phyloP scores from a whole-genome alignment of 2,329 filamentous ascomycete species.

The Neonectria faginata region DNA sequence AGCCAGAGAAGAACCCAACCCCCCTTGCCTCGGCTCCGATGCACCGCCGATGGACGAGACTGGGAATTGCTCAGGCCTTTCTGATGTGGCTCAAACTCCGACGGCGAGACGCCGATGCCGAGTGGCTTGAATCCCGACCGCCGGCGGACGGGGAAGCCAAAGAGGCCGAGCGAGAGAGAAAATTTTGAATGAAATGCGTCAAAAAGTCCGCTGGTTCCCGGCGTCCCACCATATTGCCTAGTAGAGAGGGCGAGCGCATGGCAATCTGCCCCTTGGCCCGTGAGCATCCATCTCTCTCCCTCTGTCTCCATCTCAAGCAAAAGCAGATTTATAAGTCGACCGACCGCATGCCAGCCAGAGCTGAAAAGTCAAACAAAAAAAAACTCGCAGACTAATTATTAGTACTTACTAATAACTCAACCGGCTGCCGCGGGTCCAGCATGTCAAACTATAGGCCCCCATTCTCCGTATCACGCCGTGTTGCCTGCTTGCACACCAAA shows the following conservation, averaged over 20 bases:
- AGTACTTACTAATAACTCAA: background rate
- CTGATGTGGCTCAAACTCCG: constrained; percentile 10
- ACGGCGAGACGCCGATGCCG: constrained; percentile 13
- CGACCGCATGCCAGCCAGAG: background rate
- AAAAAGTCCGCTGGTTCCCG: constrained; percentile 2
- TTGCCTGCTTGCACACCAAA: background rate
- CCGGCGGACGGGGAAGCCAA: too few relatives aligned
- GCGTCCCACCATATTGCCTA: too few relatives aligned
- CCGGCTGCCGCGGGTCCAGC: too few relatives aligned
- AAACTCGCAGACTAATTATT: background rate
- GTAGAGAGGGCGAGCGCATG: too few relatives aligned
- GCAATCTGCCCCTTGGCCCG: background rate
- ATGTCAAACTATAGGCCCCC: too few relatives aligned
- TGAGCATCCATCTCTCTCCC: background rate
- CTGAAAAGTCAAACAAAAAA: too few relatives aligned
- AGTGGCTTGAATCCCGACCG: constrained; percentile 7
- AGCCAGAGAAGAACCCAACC: background rate
- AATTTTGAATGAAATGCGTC: background rate
- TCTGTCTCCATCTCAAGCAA: background rate
- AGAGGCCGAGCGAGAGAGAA: too few relatives aligned
- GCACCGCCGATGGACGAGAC: background rate
- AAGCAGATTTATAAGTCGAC: background rate
- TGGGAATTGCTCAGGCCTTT: constrained; percentile 19
- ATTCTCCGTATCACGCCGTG: background rate
- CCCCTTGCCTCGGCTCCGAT: constrained; percentile 10